Evolutionary conservation across 148 eudicot species (phyloP), one percentile per base, ranked within the genome.

Genomic region (Cornus controversa): DNA sequence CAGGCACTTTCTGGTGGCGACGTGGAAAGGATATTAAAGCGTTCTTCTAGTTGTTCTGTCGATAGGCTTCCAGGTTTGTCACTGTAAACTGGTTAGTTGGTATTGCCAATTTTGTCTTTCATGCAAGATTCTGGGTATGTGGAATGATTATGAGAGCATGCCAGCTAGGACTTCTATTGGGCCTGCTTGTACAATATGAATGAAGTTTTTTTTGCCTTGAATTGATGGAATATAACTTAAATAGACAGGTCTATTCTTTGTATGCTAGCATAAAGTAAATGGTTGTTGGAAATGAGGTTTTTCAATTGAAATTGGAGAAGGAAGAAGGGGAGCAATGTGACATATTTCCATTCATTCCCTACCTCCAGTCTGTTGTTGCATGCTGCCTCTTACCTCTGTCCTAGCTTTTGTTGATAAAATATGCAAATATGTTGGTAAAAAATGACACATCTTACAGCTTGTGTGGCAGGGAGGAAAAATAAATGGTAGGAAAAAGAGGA

Each of bases 1-100:
- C 88, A 96, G n/a, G 83, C 91, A 16, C 90, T 95, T 78, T 83
- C 91, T 75, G 85, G 89, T 82, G 86, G 90, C 76, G 99, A 95
- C 78, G 79, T 91, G 84, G 96, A 93, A 74, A 89, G 84, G 68
- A 88, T 88, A 72, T 80, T 82, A 75, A 86, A 85, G 79, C 86
- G 86, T 37, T 85, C 94, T 37, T 75, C 91, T 29, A 82, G 74
- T 82, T 66, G 66, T 66, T 80, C 86, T 67, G 73, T 77, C 75
- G 89, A 81, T 42, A 81, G 81, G 78, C 89, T 91, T 81, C 96
- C 99, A 82, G 97, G 99, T 95, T 67, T 27, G 78, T 77, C 34
- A 34, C 24, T 65, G 25, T 50, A 50, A 27, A 42, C 22, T 36
- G n/a, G 20, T 45, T 72, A 34, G 47, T 14, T 66, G 29, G 63